Evolutionary conservation across 2,329 filamentous ascomycete genomes (phyloP).

Genomic region (Aureobasidium subglaciale): DNA sequence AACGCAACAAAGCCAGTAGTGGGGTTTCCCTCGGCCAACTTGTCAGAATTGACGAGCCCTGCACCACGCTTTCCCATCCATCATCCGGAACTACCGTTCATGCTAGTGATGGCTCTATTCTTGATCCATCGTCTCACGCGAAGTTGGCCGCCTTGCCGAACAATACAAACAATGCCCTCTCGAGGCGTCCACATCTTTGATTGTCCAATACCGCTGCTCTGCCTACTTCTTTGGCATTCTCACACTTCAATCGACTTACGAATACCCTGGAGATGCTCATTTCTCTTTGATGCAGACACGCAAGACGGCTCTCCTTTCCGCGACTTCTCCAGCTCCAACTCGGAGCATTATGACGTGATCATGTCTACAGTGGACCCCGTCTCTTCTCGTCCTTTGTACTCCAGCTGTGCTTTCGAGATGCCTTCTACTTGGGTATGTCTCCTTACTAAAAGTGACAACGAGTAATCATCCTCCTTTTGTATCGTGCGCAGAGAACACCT

Average conservation of each 20-base stretch:
- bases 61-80: too few relatives aligned
- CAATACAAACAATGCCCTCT: background rate
- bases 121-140: background rate
- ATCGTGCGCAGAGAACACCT: background rate
- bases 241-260: background rate
- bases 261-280: background rate
- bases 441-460: background rate
- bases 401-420: background rate
- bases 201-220: background rate
- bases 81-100: background rate
- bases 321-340: background rate
- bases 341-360: constrained; percentile 9
- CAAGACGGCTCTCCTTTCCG: background rate
- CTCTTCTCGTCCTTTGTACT: background rate
- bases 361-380: background rate
- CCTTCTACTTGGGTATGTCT: background rate
- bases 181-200: background rate
- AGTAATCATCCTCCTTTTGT: background rate
- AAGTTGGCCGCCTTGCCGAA: background rate
- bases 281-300: background rate
- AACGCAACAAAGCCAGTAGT: background rate
- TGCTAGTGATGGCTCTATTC: constrained; percentile 1
- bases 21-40: constrained; percentile 13
- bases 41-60: constrained; percentile 10
- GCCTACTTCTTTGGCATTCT: background rate